Conservation (phyloP, 345 rosid species). For the Gossypium rotundifolium region DNA sequence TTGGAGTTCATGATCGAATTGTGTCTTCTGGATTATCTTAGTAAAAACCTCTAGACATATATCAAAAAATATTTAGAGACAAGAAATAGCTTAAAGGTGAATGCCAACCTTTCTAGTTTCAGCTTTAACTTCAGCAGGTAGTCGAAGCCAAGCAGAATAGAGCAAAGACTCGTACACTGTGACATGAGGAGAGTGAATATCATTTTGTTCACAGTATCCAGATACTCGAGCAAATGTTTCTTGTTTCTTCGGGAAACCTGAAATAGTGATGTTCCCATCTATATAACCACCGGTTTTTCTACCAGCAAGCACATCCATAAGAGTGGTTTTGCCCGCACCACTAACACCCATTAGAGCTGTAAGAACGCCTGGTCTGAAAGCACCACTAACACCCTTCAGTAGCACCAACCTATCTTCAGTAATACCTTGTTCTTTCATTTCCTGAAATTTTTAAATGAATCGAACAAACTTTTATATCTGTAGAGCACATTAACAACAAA, state of each 20-base stretch:
- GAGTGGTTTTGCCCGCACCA: conserved; percentile 85
- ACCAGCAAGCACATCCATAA: conserved; percentile 88
- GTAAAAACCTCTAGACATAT: not conserved
- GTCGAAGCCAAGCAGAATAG: conserved; percentile 74
- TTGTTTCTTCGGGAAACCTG: conserved; percentile 76
- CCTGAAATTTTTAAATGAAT: conserved; percentile 24
- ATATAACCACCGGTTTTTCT: conserved; percentile 78
- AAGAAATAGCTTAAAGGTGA: not conserved
- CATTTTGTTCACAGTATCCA: conserved; percentile 75
- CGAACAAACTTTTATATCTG: not conserved
- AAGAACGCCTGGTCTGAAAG: conserved; percentile 81
- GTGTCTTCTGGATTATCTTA: not conserved
- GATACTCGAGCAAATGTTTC: conserved; percentile 77
- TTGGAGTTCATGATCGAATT: not conserved
- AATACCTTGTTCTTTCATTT: conserved; percentile 56
- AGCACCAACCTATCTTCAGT: conserved; percentile 54
- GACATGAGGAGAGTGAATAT: conserved; percentile 74
- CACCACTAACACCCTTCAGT: conserved; percentile 67
- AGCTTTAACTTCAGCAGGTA: conserved; percentile 41
- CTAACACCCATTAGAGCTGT: conserved; percentile 78
- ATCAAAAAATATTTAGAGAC: not conserved
- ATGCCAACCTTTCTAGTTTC: conserved; percentile 46
- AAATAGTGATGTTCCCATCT: conserved; percentile 56
- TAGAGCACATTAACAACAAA: not conserved
- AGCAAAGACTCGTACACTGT: conserved; percentile 70